Percentiles rank a stretch among this genome's conserved stretches.
Evolutionary conservation across 2,329 filamentous ascomycete genomes (phyloP).

Genomic region (Epichloe sibirici): DNA sequence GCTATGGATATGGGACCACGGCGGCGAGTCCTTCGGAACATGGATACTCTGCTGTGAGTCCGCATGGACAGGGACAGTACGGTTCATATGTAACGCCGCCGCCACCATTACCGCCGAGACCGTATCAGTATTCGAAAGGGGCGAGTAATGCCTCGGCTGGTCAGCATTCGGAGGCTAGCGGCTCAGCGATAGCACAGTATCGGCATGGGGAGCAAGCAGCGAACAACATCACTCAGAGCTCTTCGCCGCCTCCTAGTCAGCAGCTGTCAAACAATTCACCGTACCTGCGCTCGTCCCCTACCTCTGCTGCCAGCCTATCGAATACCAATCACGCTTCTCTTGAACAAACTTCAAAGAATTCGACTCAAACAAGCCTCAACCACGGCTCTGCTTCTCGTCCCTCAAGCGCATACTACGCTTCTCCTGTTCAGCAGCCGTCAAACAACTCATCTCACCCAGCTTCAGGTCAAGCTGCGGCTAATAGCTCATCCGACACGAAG

Average conservation of each 20-base stretch:
- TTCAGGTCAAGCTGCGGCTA: not conserved
- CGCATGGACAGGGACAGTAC: not conserved
- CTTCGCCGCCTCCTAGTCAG: not conserved
- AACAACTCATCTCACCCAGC: not conserved
- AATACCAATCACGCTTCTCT: not conserved
- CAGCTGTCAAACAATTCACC: not conserved
- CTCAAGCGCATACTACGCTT: not conserved
- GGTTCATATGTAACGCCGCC: not conserved
- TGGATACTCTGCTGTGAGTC: not conserved
- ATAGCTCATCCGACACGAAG: not conserved
- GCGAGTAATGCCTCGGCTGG: not conserved
- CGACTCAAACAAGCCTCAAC: not conserved
- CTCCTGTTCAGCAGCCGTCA: not conserved
- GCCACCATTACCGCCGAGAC: not conserved
- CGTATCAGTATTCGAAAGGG: not conserved
- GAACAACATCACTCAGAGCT: not conserved
- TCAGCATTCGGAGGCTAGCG: not conserved
- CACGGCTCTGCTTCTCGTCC: not conserved
- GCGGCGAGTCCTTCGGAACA: not conserved
- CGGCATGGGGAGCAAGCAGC: not conserved
- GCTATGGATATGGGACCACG: not conserved
- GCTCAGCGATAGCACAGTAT: not conserved
- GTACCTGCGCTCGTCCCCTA: not conserved
- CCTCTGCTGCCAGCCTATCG: not conserved
- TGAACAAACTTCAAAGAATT: not conserved